Percentiles rank a stretch among this genome's conserved stretches.
phyloP scores from a whole-genome alignment of 495 filamentous ascomycete species.

The Platismatia glauca region DNA sequence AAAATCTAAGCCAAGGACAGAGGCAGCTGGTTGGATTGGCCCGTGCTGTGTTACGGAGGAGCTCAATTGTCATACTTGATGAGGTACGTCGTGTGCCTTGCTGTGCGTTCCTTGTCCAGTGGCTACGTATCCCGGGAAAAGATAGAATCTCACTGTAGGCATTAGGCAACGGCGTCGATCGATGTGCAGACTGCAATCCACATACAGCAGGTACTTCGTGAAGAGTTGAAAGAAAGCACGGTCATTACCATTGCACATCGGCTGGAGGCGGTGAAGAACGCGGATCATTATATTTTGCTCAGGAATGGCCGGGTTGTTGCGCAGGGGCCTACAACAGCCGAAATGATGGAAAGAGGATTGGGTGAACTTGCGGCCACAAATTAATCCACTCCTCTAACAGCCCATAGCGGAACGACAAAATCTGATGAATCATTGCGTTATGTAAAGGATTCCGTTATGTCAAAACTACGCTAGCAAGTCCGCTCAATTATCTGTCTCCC shows the following conservation, averaged over 20 bases:
- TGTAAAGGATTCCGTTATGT: too few relatives aligned
- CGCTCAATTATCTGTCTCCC: too few relatives aligned
- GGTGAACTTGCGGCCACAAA: not conserved
- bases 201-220: constrained; percentile 66
- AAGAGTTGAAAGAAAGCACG: constrained; percentile 68
- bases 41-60: constrained; percentile 47
- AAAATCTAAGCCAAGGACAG: constrained; percentile 52
- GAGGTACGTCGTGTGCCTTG: constrained; percentile 26
- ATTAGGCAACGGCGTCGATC: constrained; percentile 68
- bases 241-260: constrained; percentile 85
- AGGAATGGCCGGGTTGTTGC: constrained; percentile 48
- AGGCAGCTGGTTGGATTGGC: constrained; percentile 56
- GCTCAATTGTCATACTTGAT: constrained; percentile 43
- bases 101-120: not conserved
- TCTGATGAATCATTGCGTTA: too few relatives aligned
- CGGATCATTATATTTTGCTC: constrained; percentile 62
- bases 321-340: not conserved
- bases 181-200: constrained; percentile 67
- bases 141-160: constrained; percentile 10
- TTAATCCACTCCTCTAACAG: too few relatives aligned
- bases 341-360: not conserved
- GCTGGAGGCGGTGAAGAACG: constrained; percentile 67
- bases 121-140: not conserved
- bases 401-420: too few relatives aligned
- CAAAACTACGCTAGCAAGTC: too few relatives aligned